Conservation (phyloP, 768 basidiomycete genomes). For the Boletus coccyginus region DNA sequence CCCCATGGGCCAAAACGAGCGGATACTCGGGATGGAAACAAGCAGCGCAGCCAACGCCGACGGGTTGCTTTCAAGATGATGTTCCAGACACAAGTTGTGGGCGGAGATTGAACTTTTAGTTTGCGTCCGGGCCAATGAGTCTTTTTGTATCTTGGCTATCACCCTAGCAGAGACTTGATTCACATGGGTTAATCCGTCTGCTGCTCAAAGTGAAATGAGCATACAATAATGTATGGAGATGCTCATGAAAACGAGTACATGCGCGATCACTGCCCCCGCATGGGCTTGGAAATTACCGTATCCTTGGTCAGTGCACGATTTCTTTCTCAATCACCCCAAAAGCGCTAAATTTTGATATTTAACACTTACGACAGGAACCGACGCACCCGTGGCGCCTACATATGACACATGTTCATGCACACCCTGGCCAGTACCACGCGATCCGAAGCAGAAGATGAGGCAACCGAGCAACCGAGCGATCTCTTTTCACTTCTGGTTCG, state of each 20-base stretch:
- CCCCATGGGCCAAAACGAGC: too few species aligned
- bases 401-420: slow-evolving; percentile 24
- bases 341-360: background rate
- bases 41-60: too few species aligned
- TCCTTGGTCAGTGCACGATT: slow-evolving; percentile 5
- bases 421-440: slow-evolving; percentile 6
- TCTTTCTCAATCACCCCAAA: background rate
- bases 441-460: slow-evolving; percentile 2
- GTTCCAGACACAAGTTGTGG: too few species aligned
- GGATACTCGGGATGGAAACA: too few species aligned
- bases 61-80: too few species aligned
- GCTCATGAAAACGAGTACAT: slow-evolving; percentile 10
- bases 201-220: slow-evolving; percentile 15
- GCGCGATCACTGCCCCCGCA: slow-evolving; percentile 17
- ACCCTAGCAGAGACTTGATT: slow-evolving; percentile 15
- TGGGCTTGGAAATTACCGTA: slow-evolving; percentile 26
- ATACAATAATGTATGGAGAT: slow-evolving; percentile 21
- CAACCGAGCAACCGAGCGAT: slow-evolving; percentile 12
- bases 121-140: background rate
- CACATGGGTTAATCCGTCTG: slow-evolving; percentile 17
- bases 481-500: slow-evolving; percentile 20
- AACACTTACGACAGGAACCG: slow-evolving; percentile 12
- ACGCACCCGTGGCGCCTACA: slow-evolving; percentile 13
- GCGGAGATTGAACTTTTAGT: too few species aligned
- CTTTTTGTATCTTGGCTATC: slow-evolving; percentile 8